These are phyloP conservation scores for Kodamaea fukazawae DNA, from an alignment of 805 yeast genomes.

Conservation along the genomic window DNA sequence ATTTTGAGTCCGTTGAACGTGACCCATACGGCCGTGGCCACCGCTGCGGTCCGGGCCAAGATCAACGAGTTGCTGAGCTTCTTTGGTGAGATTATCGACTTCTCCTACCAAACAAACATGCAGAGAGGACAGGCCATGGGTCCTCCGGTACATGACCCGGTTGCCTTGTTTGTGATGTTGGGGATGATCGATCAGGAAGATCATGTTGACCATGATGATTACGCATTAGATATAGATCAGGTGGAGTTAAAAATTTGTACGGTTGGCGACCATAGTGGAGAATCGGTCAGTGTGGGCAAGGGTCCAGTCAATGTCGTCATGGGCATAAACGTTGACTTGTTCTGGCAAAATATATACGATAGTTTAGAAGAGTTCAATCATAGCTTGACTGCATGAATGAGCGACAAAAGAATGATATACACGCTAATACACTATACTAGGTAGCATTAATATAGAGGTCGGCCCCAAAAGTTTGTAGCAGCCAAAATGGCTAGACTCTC, in stretches of 20 bases:
- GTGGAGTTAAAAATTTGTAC: conserved; percentile 23
- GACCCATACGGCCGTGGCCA: conserved; percentile 63
- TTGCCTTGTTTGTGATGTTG: conserved; percentile 61
- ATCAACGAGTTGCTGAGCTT: conserved; percentile 18
- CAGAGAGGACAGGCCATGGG: conserved; percentile 34
- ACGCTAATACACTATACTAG: no score
- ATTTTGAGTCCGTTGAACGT: conserved; percentile 65
- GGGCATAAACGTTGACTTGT: conserved; percentile 8
- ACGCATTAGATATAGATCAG: conserved; percentile 25
- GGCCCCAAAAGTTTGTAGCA: no score
- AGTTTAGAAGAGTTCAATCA: background rate
- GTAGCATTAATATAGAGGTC: no score
- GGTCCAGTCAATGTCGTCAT: conserved; percentile 9
- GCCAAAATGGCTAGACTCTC: no score
- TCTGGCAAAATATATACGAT: conserved; percentile 10
- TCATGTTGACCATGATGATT: conserved; percentile 3
- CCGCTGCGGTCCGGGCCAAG: conserved; percentile 17
- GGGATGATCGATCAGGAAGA: conserved; percentile 34
- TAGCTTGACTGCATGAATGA: no score
- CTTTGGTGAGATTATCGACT: conserved; percentile 6
- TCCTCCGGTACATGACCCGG: conserved; percentile 81
- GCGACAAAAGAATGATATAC: no score
- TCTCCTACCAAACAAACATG: conserved; percentile 6
- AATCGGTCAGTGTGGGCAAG: conserved; percentile 16
- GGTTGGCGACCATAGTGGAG: conserved; percentile 32